These are phyloP conservation scores for Colletotrichum graminicola DNA, from an alignment of 2,329 filamentous ascomycete species.

Conservation along the genomic window DNA sequence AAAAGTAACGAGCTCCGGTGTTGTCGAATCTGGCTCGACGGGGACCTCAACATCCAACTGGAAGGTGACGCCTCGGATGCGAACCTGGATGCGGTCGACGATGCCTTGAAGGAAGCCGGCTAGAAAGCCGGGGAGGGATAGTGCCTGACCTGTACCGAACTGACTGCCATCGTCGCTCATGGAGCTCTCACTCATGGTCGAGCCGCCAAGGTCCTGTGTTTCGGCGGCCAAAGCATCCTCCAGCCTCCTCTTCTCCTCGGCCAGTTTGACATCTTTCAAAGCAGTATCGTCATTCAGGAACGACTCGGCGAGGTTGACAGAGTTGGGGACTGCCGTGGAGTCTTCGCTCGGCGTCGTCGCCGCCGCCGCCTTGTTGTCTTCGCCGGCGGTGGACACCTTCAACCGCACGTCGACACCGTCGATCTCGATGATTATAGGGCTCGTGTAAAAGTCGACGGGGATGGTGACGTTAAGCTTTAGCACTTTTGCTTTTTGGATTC, in stretches of 20 bases:
- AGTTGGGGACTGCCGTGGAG: constrained; percentile 69
- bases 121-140: constrained; percentile 78
- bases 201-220: constrained; percentile 72
- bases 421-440: constrained; percentile 84
- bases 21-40: constrained; percentile 59
- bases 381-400: constrained; percentile 59
- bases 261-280: constrained; percentile 70
- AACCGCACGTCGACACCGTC: constrained; percentile 82
- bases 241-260: constrained; percentile 72
- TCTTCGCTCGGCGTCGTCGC: constrained; percentile 45
- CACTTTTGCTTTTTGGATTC: constrained; percentile 80
- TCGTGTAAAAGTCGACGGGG: constrained; percentile 88
- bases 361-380: constrained; percentile 45
- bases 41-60: constrained; percentile 73
- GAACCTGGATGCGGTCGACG: constrained; percentile 76
- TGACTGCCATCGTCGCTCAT: constrained; percentile 70
- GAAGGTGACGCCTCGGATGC: constrained; percentile 74
- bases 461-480: constrained; percentile 83
- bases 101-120: constrained; percentile 80
- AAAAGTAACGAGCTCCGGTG: constrained; percentile 70
- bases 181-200: constrained; percentile 70
- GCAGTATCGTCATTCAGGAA: constrained; percentile 65
- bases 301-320: constrained; percentile 80
- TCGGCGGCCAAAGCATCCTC: constrained; percentile 77
- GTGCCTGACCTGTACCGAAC: constrained; percentile 77